phyloP scores from a whole-genome alignment of 495 filamentous ascomycete species.

The Tuber borchii region DNA sequence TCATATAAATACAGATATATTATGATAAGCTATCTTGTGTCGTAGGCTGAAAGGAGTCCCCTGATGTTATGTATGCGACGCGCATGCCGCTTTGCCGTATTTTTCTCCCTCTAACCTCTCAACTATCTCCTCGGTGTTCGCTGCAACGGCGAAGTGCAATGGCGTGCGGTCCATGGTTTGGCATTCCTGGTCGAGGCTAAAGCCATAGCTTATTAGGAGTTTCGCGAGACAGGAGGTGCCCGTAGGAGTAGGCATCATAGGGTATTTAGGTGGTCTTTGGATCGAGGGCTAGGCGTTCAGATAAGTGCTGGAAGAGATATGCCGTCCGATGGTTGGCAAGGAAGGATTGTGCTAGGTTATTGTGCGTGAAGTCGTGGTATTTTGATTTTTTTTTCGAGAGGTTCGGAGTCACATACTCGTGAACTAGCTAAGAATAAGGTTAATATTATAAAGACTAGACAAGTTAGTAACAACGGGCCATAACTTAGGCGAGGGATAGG shows the following conservation, averaged over 20 bases:
- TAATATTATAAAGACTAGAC: too few relatives aligned
- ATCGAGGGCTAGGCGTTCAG: constrained; percentile 5
- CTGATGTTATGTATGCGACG: not conserved
- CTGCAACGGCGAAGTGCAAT: not conserved
- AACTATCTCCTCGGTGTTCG: not conserved
- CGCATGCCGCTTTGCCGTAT: too few relatives aligned
- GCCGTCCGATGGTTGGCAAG: constrained; percentile 6
- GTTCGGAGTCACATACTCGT: too few relatives aligned
- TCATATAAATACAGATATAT: not conserved
- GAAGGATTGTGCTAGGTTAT: constrained; percentile 1
- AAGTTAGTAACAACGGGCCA: too few relatives aligned
- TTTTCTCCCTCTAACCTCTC: not conserved
- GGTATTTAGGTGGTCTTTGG: not conserved
- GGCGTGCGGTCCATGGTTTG: not conserved
- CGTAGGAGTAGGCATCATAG: not conserved
- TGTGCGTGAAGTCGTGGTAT: too few relatives aligned
- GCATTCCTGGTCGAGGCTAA: not conserved
- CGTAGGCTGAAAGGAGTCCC: not conserved
- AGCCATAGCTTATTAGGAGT: not conserved
- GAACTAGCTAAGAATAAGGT: too few relatives aligned
- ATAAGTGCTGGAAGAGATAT: constrained; percentile 2
- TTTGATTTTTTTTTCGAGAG: too few relatives aligned
- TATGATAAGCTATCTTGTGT: not conserved
- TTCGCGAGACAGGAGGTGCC: not conserved
- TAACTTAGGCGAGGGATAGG: too few relatives aligned